Percentiles rank a stretch among this genome's conserved stretches.
phyloP scores from a whole-genome alignment of 1,284 basidiomycete species.

The Ustilago crameri region DNA sequence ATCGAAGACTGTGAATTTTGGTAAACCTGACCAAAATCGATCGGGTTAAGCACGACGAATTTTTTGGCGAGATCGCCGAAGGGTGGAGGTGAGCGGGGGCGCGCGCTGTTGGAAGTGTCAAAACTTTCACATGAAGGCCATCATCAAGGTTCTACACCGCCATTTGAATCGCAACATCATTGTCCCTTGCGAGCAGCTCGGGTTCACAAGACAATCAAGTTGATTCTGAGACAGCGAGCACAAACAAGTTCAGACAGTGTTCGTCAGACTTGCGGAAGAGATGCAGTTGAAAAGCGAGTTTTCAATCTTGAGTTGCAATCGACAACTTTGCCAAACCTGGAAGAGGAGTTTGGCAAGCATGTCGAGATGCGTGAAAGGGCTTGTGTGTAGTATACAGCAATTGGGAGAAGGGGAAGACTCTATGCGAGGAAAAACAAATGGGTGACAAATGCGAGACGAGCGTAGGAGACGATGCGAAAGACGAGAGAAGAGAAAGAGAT shows the following conservation, averaged over 20 bases:
- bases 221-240: too few species aligned
- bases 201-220: not conserved
- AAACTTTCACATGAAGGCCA: not conserved
- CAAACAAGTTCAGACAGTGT: too few species aligned
- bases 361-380: too few species aligned
- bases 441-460: not conserved
- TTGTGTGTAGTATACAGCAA: constrained; percentile 16
- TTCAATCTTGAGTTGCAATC: too few species aligned
- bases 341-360: too few species aligned
- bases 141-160: not conserved
- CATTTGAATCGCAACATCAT: not conserved
- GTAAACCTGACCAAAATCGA: too few species aligned
- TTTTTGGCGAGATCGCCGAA: not conserved
- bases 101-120: constrained; percentile 10
- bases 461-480: not conserved
- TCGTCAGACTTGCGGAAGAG: too few species aligned
- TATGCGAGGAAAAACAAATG: constrained; percentile 1
- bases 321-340: too few species aligned
- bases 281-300: too few species aligned
- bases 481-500: not conserved
- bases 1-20: too few species aligned
- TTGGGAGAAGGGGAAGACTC: not conserved
- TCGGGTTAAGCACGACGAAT: not conserved
- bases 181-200: not conserved
- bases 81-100: not conserved